Evolutionary conservation across 306 rosid species (phyloP), one percentile per base, ranked within the genome.

Genomic region (Cicer cuneatum): DNA sequence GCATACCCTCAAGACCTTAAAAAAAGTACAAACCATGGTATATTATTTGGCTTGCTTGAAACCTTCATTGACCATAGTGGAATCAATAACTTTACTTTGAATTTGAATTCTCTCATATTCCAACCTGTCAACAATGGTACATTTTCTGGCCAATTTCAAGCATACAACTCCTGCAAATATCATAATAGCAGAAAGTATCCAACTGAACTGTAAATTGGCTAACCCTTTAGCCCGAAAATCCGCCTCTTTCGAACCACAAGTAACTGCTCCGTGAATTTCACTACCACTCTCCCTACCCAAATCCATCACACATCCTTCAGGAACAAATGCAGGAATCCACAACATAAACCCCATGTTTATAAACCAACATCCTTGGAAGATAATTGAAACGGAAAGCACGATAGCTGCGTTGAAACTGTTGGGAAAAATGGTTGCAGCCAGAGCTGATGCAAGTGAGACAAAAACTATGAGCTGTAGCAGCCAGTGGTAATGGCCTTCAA

Each of bases 401-500:
- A 93, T 85, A 13, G 92, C 90, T 5, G 90, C 89, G 1, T 90
- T 89, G 77, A 93, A 87, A 89, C 83, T 85, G 69, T 74, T 86
- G 0, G 86, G 97, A 72, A 75, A 91, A 80, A 73, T 66, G 42
- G 94, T 85, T 80, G 88, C 89, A 59, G 87, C 80, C 45, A 91
- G 33, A 19, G 90, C 76, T 11, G 92, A 74, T 7, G 86, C 52
- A 21, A 89, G 78, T 43, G 96, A 88, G 51, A 83, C 85, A 45
- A 85, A 78, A 74, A 91, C 98, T 76, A 91, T 85, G 76, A 91
- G 82, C 84, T 89, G 98, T 70, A 91, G 63, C 65, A 91, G 77
- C 96, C 89, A 85, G 71, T 93, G 98, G 85, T 83, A 93, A 79
- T 93, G 96, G 71, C 98, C 97, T 88, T 93, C 98, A 14, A 91